Percentiles rank a stretch among this genome's conserved stretches.
Evolutionary conservation across 352 stramenopile species (phyloP).

Genomic region (Stramenopiles sp.): DNA sequence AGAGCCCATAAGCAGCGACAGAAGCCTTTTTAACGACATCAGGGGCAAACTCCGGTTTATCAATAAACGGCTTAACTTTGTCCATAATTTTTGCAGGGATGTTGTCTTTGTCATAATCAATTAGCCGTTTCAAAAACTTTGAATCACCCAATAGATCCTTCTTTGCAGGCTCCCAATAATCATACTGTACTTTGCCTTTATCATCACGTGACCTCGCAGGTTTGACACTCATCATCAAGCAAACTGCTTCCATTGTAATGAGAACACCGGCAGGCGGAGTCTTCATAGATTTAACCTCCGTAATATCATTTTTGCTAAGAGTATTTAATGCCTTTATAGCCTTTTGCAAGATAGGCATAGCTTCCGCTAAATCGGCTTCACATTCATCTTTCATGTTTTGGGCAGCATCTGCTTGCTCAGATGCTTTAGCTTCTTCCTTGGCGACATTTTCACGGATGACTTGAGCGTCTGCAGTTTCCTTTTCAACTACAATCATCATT

Average conservation of each 20-base stretch:
- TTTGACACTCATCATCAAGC: conserved; percentile 67
- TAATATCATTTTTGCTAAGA: conserved; percentile 68
- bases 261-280: conserved; percentile 65
- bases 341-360: conserved; percentile 67
- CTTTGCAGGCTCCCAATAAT: conserved; percentile 66
- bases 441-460: conserved; percentile 52
- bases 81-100: conserved; percentile 72
- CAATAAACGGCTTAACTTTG: conserved; percentile 71
- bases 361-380: conserved; percentile 69
- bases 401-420: conserved; percentile 40
- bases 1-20: conserved; percentile 67
- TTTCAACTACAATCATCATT: conserved; percentile 64
- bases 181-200: conserved; percentile 61
- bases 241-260: conserved; percentile 72
- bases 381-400: conserved; percentile 68
- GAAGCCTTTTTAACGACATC: conserved; percentile 76
- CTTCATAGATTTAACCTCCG: conserved; percentile 71
- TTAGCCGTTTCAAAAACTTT: conserved; percentile 62
- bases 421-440: conserved; percentile 36
- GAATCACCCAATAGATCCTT: conserved; percentile 69
- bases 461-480: conserved; percentile 63
- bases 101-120: conserved; percentile 83
- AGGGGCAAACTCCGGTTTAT: conserved; percentile 59
- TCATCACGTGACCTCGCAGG: conserved; percentile 59
- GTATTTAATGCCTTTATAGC: conserved; percentile 71